Base-by-base conservation (phyloP, 768 basidiomycete species). In the Termitomyces sp. region DNA sequence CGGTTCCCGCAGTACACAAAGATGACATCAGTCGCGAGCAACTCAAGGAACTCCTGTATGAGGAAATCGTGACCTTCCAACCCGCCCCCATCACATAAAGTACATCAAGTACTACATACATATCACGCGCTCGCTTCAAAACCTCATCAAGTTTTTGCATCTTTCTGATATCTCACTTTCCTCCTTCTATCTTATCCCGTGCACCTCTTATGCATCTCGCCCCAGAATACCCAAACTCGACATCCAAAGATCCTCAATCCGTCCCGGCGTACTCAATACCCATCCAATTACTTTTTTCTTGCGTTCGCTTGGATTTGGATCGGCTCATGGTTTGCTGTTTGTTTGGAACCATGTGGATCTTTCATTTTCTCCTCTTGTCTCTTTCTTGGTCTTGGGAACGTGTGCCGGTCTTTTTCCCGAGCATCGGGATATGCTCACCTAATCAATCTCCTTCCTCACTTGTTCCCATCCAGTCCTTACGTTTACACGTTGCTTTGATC, bases 11-110 rank as follows among this genome's bases (percentile, higher is more conserved):
- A 92, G 91, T 94, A 65, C 91, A 95, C 80, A 96, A 98, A 80
- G 96, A 97, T 66, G 92, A 94, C 64, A 94, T 97, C 78, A 92
- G 89, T 70, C 85, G 94, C 33, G 96, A 98, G 72, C 94, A 97
- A 74, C 83, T 99, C 65, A 98, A 98, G 78, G 89, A 94, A 71
- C 83, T 96, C 49, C 79, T 96, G 24, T 98, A 93, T 74, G 92
- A 96, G 60, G 96, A 98, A 77, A 96, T 98, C 77, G 89, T 94
- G 84, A 81, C 87, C 35, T 98, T 96, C 86, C 80, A 84, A 61
- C 89, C 92, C 1, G 77, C 80, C 13, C 81, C 84, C 55, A 84
- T 86, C 70, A 79, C 79, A 76, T 81, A 78, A 55, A 48, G n/a
- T 57, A 6, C 22, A 45, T 45, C 28, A 35, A 54, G 4, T 57